Conservation (phyloP, 2,329 filamentous ascomycete genomes). For the Epichloe typhina region DNA sequence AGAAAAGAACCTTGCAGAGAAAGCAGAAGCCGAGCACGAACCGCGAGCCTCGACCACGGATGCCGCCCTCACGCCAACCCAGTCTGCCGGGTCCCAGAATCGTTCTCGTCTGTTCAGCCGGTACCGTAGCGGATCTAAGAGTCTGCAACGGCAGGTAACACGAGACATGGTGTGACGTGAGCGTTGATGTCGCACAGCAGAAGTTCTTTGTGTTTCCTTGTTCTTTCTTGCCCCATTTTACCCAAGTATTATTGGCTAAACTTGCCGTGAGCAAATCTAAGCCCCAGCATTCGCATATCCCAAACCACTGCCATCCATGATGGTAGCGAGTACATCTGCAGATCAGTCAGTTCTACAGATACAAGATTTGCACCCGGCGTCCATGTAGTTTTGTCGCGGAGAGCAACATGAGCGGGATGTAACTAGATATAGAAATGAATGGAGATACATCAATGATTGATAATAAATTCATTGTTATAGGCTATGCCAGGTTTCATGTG, state of each 20-base stretch:
- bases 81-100: constrained; percentile 12
- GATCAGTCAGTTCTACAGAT: not conserved
- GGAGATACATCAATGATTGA: not conserved
- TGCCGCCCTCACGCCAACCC: constrained; percentile 12
- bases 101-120: constrained; percentile 18
- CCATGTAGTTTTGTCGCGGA: not conserved
- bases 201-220: not conserved
- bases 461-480: too few species aligned
- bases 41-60: constrained; percentile 15
- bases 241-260: not conserved
- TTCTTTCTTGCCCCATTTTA: not conserved
- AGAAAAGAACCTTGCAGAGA: constrained; percentile 22
- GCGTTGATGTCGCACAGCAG: not conserved
- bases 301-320: not conserved
- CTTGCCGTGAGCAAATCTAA: not conserved
- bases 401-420: not conserved
- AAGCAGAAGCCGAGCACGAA: constrained; percentile 14
- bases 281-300: not conserved
- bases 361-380: not conserved
- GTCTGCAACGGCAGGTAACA: constrained; percentile 8
- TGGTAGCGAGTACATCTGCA: not conserved
- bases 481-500: too few species aligned
- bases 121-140: constrained; percentile 17
- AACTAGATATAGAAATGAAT: not conserved
- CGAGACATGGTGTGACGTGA: constrained; percentile 1